Conservation (phyloP, 345 rosid genomes). For the Nephelium lappaceum region DNA sequence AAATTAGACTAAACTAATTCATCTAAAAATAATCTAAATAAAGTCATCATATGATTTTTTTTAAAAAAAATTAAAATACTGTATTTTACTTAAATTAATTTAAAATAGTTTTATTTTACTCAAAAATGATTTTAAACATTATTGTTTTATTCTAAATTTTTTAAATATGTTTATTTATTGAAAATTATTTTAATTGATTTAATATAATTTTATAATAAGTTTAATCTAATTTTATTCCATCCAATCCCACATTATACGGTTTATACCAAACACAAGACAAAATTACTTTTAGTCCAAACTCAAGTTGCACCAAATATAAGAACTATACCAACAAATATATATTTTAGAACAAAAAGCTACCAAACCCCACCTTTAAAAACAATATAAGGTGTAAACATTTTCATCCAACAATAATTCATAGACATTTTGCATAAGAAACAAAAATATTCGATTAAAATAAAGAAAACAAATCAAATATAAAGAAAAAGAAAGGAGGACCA, state of each 20-base stretch:
- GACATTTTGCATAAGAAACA: neutral
- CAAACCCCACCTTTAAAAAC: neutral
- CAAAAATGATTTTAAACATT: neutral
- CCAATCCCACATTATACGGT: conserved; percentile 1
- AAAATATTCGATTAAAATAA: neutral
- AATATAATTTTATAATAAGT: neutral
- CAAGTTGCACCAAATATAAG: neutral
- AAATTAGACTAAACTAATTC: neutral
- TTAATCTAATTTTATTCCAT: neutral
- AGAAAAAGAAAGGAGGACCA: neutral
- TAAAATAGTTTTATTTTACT: neutral
- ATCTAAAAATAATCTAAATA: too few species aligned
- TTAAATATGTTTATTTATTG: neutral
- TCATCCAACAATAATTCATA: neutral
- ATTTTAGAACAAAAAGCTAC: neutral
- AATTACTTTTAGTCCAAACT: neutral
- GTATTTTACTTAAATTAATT: too few species aligned
- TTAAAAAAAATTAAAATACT: too few species aligned
- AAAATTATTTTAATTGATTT: neutral
- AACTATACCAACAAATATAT: neutral
- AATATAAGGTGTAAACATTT: neutral
- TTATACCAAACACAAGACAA: neutral
- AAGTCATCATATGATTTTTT: too few species aligned
- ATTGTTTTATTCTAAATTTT: neutral
- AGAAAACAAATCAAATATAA: neutral